These are phyloP conservation scores for Fusarium sp. DNA, from an alignment of 2,329 filamentous ascomycete genomes.

Conservation along the genomic window DNA sequence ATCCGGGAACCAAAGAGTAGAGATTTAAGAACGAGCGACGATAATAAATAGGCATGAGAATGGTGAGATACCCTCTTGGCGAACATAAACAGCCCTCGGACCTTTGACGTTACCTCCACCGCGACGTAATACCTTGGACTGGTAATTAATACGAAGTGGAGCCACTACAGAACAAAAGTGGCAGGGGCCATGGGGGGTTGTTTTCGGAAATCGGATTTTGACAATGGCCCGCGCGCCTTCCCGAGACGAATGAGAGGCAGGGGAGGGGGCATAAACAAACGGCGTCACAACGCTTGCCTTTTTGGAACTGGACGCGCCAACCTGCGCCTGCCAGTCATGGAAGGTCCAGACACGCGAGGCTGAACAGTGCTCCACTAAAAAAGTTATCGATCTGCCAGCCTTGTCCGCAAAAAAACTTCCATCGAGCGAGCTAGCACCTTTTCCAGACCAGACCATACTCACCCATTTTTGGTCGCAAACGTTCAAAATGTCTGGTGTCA, in stretches of 20 bases:
- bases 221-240: slow-evolving; percentile 36
- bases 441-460: not conserved
- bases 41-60: slow-evolving; percentile 27
- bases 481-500: slow-evolving; percentile 77
- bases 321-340: not conserved
- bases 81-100: slow-evolving; percentile 42
- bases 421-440: not conserved
- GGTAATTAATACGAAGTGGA: slow-evolving; percentile 36
- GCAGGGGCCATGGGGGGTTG: slow-evolving; percentile 4
- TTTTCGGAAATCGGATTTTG: slow-evolving; percentile 38
- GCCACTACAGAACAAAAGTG: slow-evolving; percentile 4
- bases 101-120: slow-evolving; percentile 41
- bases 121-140: slow-evolving; percentile 40
- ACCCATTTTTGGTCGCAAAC: slow-evolving; percentile 5
- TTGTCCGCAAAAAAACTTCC: slow-evolving; percentile 40
- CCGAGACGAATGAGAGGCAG: slow-evolving; percentile 28
- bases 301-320: not conserved
- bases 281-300: slow-evolving; percentile 6
- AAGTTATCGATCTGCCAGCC: slow-evolving; percentile 31
- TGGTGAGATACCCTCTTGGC: slow-evolving; percentile 43
- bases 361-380: slow-evolving; percentile 34
- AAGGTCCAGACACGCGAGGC: slow-evolving; percentile 18
- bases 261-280: slow-evolving; percentile 3
- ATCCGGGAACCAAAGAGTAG: slow-evolving; percentile 44
- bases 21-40: slow-evolving; percentile 31